Evolutionary conservation across 148 eudicot species (phyloP).

Genomic region (Rhododendron mucronatum): DNA sequence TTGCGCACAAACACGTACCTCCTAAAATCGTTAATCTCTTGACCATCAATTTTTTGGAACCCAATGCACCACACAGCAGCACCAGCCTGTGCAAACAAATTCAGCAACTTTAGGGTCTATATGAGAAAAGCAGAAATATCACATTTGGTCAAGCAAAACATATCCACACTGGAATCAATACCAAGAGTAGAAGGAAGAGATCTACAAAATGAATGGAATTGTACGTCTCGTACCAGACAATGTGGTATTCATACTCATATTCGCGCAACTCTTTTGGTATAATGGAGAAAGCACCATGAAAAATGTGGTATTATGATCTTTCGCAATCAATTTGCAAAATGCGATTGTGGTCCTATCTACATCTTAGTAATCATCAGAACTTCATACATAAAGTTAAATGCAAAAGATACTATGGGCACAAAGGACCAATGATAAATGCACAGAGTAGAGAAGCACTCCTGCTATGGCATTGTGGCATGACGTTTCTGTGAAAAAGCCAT

Average conservation of each 20-base stretch:
- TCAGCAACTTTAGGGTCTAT: neutral
- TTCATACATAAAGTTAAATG: neutral
- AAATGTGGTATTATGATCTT: neutral
- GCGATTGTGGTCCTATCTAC: neutral
- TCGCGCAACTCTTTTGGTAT: neutral
- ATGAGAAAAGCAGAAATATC: neutral
- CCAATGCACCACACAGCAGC: constrained; percentile 93
- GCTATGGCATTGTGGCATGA: no score
- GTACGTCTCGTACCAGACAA: neutral
- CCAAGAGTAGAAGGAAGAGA: neutral
- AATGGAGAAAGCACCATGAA: neutral
- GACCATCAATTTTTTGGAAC: constrained; percentile 66
- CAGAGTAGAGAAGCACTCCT: neutral
- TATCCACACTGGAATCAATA: neutral
- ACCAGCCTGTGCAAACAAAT: constrained; percentile 53
- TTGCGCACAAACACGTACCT: constrained; percentile 40
- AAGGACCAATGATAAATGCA: neutral
- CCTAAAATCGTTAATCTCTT: constrained; percentile 73
- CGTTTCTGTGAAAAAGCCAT: neutral
- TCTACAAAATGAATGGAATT: no score
- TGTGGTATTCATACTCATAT: neutral
- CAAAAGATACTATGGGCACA: neutral
- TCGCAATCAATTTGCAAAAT: no score
- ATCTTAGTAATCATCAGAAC: neutral
- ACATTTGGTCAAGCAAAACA: neutral